A percentile compares a stretch with the other conserved stretches of the same genome.
These are phyloP conservation scores for Thymus mandschuricus DNA, from an alignment of 257 asterid species.

Conservation along the genomic window DNA sequence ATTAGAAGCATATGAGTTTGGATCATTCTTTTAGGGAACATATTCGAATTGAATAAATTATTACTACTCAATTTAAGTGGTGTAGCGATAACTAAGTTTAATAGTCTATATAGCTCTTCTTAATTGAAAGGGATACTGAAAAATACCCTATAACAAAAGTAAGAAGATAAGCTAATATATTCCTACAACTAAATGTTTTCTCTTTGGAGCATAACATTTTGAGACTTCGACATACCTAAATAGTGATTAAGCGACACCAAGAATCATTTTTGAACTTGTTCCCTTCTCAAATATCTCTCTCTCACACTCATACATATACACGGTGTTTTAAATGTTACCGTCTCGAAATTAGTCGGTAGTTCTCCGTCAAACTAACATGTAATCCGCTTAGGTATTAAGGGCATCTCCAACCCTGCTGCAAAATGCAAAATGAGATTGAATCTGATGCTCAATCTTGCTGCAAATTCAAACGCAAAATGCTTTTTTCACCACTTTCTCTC, in stretches of 20 bases:
- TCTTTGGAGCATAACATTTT: neutral
- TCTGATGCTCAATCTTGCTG: too few relatives aligned
- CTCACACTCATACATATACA: too few relatives aligned
- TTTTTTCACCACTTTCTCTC: too few relatives aligned
- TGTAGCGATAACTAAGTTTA: neutral
- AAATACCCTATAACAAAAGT: conserved; percentile 29
- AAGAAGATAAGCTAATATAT: conserved; percentile 32
- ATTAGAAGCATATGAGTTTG: conserved; percentile 12
- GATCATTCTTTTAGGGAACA: conserved; percentile 20
- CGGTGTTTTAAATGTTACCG: too few relatives aligned
- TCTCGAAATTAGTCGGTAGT: too few relatives aligned
- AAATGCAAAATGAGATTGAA: too few relatives aligned
- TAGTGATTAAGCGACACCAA: neutral
- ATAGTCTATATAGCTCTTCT: neutral
- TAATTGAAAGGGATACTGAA: conserved; percentile 25
- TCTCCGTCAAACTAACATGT: too few relatives aligned
- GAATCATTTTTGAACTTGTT: conserved; percentile 35
- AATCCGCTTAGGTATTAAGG: too few relatives aligned
- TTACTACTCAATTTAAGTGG: neutral
- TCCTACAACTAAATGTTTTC: neutral
- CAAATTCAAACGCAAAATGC: too few relatives aligned
- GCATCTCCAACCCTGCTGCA: too few relatives aligned
- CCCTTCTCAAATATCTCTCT: neutral
- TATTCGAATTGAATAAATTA: conserved; percentile 7
- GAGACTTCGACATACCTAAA: conserved; percentile 22